phyloP scores from a whole-genome alignment of 2,329 filamentous ascomycete species.

The Claviceps sp. region DNA sequence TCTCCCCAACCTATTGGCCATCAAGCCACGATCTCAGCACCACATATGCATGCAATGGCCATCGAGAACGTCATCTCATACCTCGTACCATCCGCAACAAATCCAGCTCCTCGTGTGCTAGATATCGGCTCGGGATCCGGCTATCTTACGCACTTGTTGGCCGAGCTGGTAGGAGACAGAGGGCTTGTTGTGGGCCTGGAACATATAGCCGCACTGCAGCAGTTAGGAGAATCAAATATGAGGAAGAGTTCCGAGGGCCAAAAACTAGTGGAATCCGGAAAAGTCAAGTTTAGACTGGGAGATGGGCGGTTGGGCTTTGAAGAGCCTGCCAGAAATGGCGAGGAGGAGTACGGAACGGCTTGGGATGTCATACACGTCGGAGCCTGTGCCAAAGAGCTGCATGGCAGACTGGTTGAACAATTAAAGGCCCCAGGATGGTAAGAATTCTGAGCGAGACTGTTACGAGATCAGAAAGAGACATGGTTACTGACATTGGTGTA shows the following conservation, averaged over 20 bases:
- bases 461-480: background rate
- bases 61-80: constrained; percentile 34
- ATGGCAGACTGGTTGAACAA: constrained; percentile 61
- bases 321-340: constrained; percentile 28
- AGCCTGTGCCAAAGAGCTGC: constrained; percentile 64
- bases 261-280: constrained; percentile 46
- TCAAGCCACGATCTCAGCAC: constrained; percentile 43
- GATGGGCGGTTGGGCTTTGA: constrained; percentile 58
- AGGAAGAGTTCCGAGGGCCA: constrained; percentile 44
- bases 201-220: constrained; percentile 52
- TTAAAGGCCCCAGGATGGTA: constrained; percentile 61
- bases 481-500: constrained; percentile 11
- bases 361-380: constrained; percentile 97
- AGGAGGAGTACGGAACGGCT: constrained; percentile 34
- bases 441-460: constrained; percentile 9
- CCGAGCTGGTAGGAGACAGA: constrained; percentile 51
- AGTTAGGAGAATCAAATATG: constrained; percentile 54
- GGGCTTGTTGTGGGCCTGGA: constrained; percentile 57
- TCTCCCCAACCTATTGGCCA: constrained; percentile 42
- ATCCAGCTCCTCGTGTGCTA: constrained; percentile 40
- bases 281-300: constrained; percentile 58
- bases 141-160: constrained; percentile 80
- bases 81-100: constrained; percentile 22
- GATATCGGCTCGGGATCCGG: constrained; percentile 67
- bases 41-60: constrained; percentile 48